Percentiles rank a stretch among this genome's conserved stretches.
These are phyloP conservation scores for Mycosphaerella sp. DNA, from an alignment of 2,329 filamentous ascomycete genomes.

Conservation along the genomic window DNA sequence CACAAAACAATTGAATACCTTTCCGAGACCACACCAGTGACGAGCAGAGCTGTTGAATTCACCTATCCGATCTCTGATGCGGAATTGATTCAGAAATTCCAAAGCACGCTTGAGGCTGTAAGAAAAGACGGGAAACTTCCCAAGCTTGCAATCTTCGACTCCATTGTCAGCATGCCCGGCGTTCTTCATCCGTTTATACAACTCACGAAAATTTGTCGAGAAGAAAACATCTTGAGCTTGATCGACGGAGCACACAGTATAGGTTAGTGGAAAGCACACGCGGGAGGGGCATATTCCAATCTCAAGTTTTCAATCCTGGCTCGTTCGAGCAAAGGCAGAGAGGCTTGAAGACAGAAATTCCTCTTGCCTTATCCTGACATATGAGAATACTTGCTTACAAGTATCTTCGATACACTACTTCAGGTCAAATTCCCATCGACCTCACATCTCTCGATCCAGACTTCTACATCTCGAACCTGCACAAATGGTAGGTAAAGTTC, in stretches of 20 bases:
- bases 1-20: conserved; percentile 67
- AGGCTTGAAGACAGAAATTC: no score
- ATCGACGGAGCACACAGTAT: conserved; percentile 82
- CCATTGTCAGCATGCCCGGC: conserved; percentile 71
- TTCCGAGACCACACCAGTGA: conserved; percentile 56
- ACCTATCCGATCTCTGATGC: conserved; percentile 65
- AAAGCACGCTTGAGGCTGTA: conserved; percentile 49
- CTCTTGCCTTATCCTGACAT: no score
- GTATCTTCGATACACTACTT: no score
- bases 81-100: conserved; percentile 58
- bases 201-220: conserved; percentile 58
- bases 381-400: no score
- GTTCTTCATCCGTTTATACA: conserved; percentile 71
- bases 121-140: conserved; percentile 55
- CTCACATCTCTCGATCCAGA: conserved; percentile 64
- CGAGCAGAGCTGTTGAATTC: conserved; percentile 52
- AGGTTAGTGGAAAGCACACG: conserved; percentile 40
- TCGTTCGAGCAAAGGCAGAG: no score
- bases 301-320: no score
- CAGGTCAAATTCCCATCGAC: conserved; percentile 64
- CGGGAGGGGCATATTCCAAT: no score
- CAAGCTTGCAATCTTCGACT: conserved; percentile 69
- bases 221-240: conserved; percentile 62
- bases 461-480: conserved; percentile 80
- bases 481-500: conserved; percentile 59